Evolutionary conservation across 1,139 yeast genomes (phyloP).

Genomic region (Meyerozyma sp.): DNA sequence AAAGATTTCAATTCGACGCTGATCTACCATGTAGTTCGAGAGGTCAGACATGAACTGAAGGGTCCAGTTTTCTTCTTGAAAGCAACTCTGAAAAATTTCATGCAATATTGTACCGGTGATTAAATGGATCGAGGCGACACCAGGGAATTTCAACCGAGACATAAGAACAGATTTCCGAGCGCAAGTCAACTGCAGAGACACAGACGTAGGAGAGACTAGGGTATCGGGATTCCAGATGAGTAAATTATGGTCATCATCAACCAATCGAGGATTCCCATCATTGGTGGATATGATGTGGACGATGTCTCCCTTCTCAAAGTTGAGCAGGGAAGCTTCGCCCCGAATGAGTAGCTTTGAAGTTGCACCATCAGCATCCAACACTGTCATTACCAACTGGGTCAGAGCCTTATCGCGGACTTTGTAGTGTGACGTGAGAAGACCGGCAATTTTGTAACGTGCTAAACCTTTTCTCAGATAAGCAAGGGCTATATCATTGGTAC

Average conservation of each 20-base stretch:
- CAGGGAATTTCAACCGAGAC: constrained; percentile 50
- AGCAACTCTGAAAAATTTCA: constrained; percentile 66
- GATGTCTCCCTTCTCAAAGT: constrained; percentile 44
- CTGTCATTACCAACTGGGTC: constrained; percentile 47
- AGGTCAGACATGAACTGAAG: constrained; percentile 38
- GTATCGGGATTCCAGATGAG: constrained; percentile 81
- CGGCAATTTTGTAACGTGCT: constrained; percentile 44
- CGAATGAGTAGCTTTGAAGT: constrained; percentile 37
- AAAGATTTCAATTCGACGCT: constrained; percentile 46
- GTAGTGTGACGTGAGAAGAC: constrained; percentile 28
- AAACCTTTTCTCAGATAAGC: constrained; percentile 44
- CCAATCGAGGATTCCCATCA: constrained; percentile 27
- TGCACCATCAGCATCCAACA: constrained; percentile 28
- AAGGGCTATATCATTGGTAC: constrained; percentile 30
- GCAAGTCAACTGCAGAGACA: constrained; percentile 74
- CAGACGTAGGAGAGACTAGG: constrained; percentile 73
- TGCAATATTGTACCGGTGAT: constrained; percentile 80
- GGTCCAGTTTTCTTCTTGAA: constrained; percentile 39
- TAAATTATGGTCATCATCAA: constrained; percentile 58
- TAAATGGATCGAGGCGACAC: constrained; percentile 53
- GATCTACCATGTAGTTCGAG: constrained; percentile 41
- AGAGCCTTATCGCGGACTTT: constrained; percentile 22
- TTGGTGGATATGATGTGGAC: constrained; percentile 54
- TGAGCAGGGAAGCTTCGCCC: constrained; percentile 46
- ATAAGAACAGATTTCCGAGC: constrained; percentile 63